Evolutionary conservation across 257 asterid species (phyloP).

Genomic region (Parsonsia alboflavescens): DNA sequence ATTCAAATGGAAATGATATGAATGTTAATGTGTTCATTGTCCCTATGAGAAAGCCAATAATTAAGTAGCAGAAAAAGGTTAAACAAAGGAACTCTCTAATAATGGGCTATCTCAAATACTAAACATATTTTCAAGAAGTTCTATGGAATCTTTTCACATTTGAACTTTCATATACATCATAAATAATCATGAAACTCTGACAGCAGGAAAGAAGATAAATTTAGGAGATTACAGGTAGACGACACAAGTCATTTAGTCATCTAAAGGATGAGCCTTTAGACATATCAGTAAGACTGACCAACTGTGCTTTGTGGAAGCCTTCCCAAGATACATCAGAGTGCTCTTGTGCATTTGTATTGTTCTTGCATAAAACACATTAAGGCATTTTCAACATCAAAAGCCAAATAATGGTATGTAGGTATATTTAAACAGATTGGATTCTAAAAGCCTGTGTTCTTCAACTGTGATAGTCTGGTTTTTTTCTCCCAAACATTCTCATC

Average conservation of each 20-base stretch:
- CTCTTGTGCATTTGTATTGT: not conserved
- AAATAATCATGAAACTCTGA: not conserved
- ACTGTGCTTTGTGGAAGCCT: not conserved
- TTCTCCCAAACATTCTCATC: not conserved
- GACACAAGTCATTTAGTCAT: not conserved
- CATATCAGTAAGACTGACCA: not conserved
- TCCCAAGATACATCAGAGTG: not conserved
- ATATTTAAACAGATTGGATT: not conserved
- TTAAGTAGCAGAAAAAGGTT: not conserved
- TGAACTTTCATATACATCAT: not conserved
- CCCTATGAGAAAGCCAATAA: not conserved
- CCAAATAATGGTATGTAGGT: not conserved
- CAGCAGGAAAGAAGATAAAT: not conserved
- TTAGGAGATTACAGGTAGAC: not conserved
- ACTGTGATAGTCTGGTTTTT: not conserved
- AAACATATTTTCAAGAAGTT: no score
- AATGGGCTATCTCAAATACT: not conserved
- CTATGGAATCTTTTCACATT: not conserved
- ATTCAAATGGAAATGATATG: not conserved
- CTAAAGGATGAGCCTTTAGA: not conserved
- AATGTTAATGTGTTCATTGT: not conserved
- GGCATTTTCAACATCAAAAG: not conserved
- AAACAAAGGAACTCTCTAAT: not conserved
- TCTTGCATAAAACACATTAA: not conserved
- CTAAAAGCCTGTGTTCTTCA: not conserved